These are phyloP conservation scores for Carex parvula DNA, from an alignment of 176 grass and related monocot genomes.

Conservation along the genomic window DNA sequence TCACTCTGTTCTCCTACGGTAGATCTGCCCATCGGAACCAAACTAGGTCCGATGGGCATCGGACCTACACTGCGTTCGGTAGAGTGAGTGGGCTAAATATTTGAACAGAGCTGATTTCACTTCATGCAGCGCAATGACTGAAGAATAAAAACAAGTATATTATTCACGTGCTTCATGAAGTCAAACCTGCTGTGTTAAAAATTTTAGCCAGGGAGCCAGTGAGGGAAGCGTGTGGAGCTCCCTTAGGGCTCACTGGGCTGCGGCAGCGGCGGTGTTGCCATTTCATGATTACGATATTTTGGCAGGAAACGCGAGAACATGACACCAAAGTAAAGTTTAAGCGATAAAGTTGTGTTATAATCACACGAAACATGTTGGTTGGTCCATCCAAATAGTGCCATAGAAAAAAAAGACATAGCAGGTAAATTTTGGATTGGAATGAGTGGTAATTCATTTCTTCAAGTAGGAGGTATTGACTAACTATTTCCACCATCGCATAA, in stretches of 20 bases:
- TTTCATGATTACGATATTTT: background rate
- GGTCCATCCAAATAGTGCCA: constrained; percentile 16
- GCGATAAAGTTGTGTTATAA: background rate
- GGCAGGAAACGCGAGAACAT: background rate
- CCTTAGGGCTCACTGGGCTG: no score
- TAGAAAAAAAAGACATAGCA: background rate
- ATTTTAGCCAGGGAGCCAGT: no score
- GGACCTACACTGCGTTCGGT: no score
- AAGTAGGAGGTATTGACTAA: background rate
- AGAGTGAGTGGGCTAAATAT: background rate
- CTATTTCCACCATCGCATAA: background rate
- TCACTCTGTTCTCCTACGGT: no score
- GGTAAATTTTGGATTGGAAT: background rate
- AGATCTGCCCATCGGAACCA: no score
- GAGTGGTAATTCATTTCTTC: background rate
- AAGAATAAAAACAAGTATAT: no score
- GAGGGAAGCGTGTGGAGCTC: no score
- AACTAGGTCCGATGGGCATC: no score
- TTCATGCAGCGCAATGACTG: no score
- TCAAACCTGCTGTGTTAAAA: no score
- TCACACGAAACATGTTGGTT: constrained; percentile 15
- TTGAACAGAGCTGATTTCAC: no score
- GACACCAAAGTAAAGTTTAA: background rate
- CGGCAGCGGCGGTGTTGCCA: background rate
- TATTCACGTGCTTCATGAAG: no score